A percentile compares a stretch with the other conserved stretches of the same genome.
These are phyloP conservation scores for Trifolium subterraneum DNA, from an alignment of 306 rosid species.

Conservation along the genomic window DNA sequence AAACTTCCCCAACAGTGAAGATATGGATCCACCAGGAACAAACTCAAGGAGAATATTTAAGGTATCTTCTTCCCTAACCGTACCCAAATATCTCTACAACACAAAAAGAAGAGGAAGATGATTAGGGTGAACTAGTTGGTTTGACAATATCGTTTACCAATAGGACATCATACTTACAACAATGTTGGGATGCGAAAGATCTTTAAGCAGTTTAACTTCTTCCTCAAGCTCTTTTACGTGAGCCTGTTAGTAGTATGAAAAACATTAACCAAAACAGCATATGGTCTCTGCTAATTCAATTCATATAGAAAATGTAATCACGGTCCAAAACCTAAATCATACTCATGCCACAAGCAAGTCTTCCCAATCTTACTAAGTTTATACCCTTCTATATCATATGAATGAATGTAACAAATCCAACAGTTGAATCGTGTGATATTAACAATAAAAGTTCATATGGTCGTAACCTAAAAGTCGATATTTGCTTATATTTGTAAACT, in stretches of 20 bases:
- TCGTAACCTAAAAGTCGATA: neutral
- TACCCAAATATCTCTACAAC: slow-evolving; percentile 91
- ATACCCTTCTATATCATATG: neutral
- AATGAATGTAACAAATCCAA: neutral
- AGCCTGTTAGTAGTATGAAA: slow-evolving; percentile 62
- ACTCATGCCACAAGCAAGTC: slow-evolving; percentile 5
- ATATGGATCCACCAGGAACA: slow-evolving; percentile 99
- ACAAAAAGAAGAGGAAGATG: slow-evolving; percentile 34
- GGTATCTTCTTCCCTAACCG: slow-evolving; percentile 90
- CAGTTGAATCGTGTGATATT: neutral
- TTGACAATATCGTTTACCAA: slow-evolving; percentile 34
- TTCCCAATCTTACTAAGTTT: neutral
- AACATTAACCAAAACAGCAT: slow-evolving; percentile 36
- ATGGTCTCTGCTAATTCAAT: slow-evolving; percentile 14
- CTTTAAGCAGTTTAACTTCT: slow-evolving; percentile 96
- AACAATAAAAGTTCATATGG: neutral
- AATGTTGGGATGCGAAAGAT: slow-evolving; percentile 93
- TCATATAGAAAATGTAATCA: neutral
- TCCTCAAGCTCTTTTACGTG: slow-evolving; percentile 98
- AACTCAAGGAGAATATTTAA: slow-evolving; percentile 91
- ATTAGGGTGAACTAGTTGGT: slow-evolving; percentile 19
- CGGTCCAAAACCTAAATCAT: slow-evolving; percentile 25
- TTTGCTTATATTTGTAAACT: no score
- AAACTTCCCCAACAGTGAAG: slow-evolving; percentile 96
- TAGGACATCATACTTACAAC: slow-evolving; percentile 77